phyloP scores from a whole-genome alignment of 2,329 filamentous ascomycete species.

The Xylariales sp. region DNA sequence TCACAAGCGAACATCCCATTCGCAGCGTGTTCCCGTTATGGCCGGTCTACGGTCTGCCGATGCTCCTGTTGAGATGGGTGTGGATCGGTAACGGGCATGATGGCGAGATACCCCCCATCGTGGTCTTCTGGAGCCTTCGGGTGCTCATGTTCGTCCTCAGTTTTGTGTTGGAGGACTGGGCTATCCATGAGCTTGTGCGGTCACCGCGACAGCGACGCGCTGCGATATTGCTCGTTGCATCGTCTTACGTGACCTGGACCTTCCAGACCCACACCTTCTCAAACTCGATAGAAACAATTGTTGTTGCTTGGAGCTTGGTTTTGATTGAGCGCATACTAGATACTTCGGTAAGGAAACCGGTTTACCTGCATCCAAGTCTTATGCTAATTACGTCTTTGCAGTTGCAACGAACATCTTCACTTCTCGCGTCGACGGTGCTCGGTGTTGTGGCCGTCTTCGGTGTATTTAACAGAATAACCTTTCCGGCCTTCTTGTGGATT shows the following conservation, averaged over 20 bases:
- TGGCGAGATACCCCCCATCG: slow-evolving; percentile 72
- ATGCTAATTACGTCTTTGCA: slow-evolving; percentile 5
- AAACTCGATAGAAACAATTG: slow-evolving; percentile 90
- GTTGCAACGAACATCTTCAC: slow-evolving; percentile 64
- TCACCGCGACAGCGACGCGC: slow-evolving; percentile 66
- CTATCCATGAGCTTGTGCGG: slow-evolving; percentile 83
- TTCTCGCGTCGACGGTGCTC: slow-evolving; percentile 71
- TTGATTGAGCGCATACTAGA: slow-evolving; percentile 81
- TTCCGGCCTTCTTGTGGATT: slow-evolving; percentile 85
- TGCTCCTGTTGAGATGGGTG: slow-evolving; percentile 88
- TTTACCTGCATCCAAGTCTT: no score
- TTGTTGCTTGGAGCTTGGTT: slow-evolving; percentile 90
- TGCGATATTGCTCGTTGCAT: slow-evolving; percentile 81
- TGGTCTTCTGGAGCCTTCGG: slow-evolving; percentile 85
- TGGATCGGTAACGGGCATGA: slow-evolving; percentile 80
- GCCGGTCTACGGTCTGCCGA: slow-evolving; percentile 89
- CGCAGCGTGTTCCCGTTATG: slow-evolving; percentile 96
- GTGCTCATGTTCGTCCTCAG: slow-evolving; percentile 90
- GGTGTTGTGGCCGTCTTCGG: slow-evolving; percentile 81
- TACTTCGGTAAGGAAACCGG: slow-evolving; percentile 69
- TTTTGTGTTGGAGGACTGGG: slow-evolving; percentile 98
- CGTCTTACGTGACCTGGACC: slow-evolving; percentile 98
- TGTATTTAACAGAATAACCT: slow-evolving; percentile 94
- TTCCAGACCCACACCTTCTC: slow-evolving; percentile 98
- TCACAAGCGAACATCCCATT: slow-evolving; percentile 80